A percentile compares a stretch with the other conserved stretches of the same genome.
Evolutionary conservation across 2,329 filamentous ascomycete species (phyloP).

Genomic region (Aspergillus sojae): DNA sequence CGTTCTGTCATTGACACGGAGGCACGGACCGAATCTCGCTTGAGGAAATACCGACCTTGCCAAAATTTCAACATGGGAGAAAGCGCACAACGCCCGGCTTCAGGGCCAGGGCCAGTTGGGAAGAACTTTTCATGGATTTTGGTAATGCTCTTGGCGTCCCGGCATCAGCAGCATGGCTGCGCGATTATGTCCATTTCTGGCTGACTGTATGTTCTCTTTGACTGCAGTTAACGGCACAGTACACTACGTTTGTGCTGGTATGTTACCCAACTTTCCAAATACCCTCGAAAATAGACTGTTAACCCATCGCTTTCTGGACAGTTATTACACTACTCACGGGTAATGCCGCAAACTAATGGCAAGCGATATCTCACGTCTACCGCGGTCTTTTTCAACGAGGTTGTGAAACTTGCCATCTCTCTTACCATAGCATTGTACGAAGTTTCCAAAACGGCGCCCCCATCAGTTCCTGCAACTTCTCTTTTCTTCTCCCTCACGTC

Average conservation of each 20-base stretch:
- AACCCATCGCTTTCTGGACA: slow-evolving; percentile 38
- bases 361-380: slow-evolving; percentile 93
- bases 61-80: slow-evolving; percentile 33
- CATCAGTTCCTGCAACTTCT: slow-evolving; percentile 77
- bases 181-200: not conserved
- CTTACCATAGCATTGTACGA: slow-evolving; percentile 87
- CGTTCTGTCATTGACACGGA: slow-evolving; percentile 9
- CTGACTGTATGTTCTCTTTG: slow-evolving; percentile 12
- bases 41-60: not conserved
- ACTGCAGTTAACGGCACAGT: slow-evolving; percentile 46
- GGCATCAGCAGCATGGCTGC: not conserved
- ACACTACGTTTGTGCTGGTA: slow-evolving; percentile 48
- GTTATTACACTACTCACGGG: slow-evolving; percentile 92
- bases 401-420: slow-evolving; percentile 85
- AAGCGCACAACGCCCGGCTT: slow-evolving; percentile 33
- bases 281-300: slow-evolving; percentile 5
- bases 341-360: slow-evolving; percentile 82
- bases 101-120: slow-evolving; percentile 36
- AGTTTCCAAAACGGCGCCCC: slow-evolving; percentile 73
- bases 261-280: slow-evolving; percentile 16
- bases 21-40: not conserved
- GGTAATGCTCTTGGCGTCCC: slow-evolving; percentile 33
- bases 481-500: slow-evolving; percentile 79
- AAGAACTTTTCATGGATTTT: slow-evolving; percentile 42
- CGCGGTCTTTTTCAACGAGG: slow-evolving; percentile 89